Base-by-base conservation (phyloP, 2,329 filamentous ascomycete genomes). In the Ascochyta fabae region DNA sequence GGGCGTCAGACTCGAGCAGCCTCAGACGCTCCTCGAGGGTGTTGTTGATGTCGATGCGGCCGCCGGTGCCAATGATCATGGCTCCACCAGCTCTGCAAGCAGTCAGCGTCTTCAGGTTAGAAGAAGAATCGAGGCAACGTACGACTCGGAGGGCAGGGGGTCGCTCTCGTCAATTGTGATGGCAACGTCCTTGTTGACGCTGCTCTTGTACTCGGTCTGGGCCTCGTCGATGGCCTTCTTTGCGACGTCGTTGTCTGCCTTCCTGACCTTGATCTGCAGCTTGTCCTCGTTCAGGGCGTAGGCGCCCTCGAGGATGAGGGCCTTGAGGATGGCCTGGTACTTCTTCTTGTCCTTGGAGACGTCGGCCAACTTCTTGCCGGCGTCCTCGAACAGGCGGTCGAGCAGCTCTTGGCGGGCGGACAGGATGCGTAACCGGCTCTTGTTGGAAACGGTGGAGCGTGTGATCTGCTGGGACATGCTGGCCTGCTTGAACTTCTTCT, bases 401-500 rank as follows among this genome's bases (percentile, higher is more conserved):
- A 99, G 86, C 71, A 99, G 82, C 79, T 94, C 89, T 83, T 99
- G 95, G 70, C 93, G 86, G 56, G 92, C 90, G 61, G 85, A 85
- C 56, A 99, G 88, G 52, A 99, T 89, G 75, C 89, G 89, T 78
- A 99, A 88, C 59, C 95, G 88, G 55, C 91, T 95, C 84, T 96
- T 96, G 85, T 99, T 99, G 80, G 93, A 86, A 61, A 97, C 88
- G 60, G 93, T 98, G 62, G 93, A 98, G 75, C 91, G 91, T 63
- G 93, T 96, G 81, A 98, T 98, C 82, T 99, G 95, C 85, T 98
- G 95, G 61, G 92, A 94, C 91, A 98, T 96, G 82, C 90, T 86
- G 71, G 95, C 94, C 81, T 96, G 91, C 84, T 97, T 99, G 87
- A 96, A 96, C 83, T 98, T 98, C 87, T 96, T 98, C 81, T 94